Conservation (phyloP, 306 rosid genomes). For the Vigna trinervia region DNA sequence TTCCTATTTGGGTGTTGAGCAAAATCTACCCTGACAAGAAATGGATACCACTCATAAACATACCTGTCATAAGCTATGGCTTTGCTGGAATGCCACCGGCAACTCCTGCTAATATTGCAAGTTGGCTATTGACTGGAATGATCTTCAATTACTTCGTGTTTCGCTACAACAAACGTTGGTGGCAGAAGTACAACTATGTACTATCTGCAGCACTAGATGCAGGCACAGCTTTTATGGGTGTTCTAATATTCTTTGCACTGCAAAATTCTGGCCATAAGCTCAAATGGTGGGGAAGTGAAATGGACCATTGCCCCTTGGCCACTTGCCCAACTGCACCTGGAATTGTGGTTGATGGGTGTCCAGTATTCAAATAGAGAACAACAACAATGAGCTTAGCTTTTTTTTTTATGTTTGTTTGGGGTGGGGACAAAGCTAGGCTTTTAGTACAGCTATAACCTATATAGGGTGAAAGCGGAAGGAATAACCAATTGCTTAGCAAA, state of each 20-base stretch:
- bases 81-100: slow-evolving; percentile 99
- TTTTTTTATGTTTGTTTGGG: slow-evolving; percentile 17
- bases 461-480: slow-evolving; percentile 28
- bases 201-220: slow-evolving; percentile 96
- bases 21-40: slow-evolving; percentile 81
- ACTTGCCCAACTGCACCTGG: slow-evolving; percentile 93
- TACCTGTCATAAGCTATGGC: slow-evolving; percentile 90
- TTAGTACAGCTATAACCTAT: background rate
- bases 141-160: slow-evolving; percentile 91
- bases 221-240: slow-evolving; percentile 98
- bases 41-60: slow-evolving; percentile 90
- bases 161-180: slow-evolving; percentile 83
- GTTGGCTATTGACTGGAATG: slow-evolving; percentile 94
- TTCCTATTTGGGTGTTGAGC: slow-evolving; percentile 88
- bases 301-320: slow-evolving; percentile 93
- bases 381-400: slow-evolving; percentile 8
- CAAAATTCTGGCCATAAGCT: slow-evolving; percentile 68
- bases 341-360: slow-evolving; percentile 77
- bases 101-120: slow-evolving; percentile 92
- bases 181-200: slow-evolving; percentile 95
- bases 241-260: slow-evolving; percentile 76
- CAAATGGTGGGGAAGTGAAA: slow-evolving; percentile 89
- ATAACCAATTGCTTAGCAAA: slow-evolving; percentile 49
- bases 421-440: slow-evolving; percentile 35
- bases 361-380: slow-evolving; percentile 58